Conservation (phyloP, 805 yeast species). For the Saturnispora gosingensis region DNA sequence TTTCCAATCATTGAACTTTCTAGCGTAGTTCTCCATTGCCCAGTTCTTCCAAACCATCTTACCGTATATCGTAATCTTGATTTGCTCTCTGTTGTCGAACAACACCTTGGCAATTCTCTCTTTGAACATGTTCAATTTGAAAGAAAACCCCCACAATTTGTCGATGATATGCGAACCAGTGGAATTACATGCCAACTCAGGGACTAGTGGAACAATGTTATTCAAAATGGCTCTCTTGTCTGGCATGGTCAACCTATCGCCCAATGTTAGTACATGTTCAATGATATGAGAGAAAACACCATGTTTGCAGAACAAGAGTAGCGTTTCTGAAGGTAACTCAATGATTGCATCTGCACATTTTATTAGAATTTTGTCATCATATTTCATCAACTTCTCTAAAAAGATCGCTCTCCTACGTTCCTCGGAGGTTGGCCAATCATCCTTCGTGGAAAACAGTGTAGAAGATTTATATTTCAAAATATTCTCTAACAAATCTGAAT, state of each 20-base stretch:
- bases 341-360: conserved; percentile 53
- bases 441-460: conserved; percentile 72
- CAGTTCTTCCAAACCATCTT: conserved; percentile 92
- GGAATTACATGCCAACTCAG: conserved; percentile 65
- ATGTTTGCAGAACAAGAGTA: conserved; percentile 71
- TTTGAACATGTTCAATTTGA: conserved; percentile 70
- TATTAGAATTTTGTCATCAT: conserved; percentile 50
- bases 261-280: conserved; percentile 46
- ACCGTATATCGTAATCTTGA: conserved; percentile 84
- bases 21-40: conserved; percentile 69
- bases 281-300: conserved; percentile 88
- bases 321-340: conserved; percentile 48
- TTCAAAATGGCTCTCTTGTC: conserved; percentile 60
- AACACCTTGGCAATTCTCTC: conserved; percentile 75
- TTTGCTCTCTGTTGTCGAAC: conserved; percentile 45
- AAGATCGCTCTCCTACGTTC: conserved; percentile 75
- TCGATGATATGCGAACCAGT: conserved; percentile 91
- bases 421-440: conserved; percentile 88
- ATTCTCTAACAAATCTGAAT: conserved; percentile 52
- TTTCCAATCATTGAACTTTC: conserved; percentile 83
- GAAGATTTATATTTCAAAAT: conserved; percentile 56
- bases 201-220: conserved; percentile 41
- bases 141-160: conserved; percentile 70
- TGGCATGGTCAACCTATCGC: conserved; percentile 40
- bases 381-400: conserved; percentile 61